Evolutionary conservation across 2,329 filamentous ascomycete genomes (phyloP).

Genomic region (Colletotrichum eremochloae): DNA sequence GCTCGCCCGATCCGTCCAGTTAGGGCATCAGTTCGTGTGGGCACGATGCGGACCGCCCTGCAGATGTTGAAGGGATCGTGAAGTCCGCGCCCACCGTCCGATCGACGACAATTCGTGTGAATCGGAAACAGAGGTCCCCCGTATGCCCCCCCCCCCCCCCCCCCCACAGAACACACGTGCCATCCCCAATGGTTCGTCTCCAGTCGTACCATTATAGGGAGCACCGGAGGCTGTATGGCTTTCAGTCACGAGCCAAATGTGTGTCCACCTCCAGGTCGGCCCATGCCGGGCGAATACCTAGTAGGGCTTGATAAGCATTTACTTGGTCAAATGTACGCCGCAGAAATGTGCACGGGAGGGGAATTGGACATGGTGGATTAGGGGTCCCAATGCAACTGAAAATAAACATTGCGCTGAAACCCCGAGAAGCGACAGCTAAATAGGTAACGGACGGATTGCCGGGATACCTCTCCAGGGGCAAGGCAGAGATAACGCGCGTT

Average conservation of each 20-base stretch:
- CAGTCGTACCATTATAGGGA: not conserved
- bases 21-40: constrained; percentile 23
- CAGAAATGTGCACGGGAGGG: not conserved
- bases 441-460: not conserved
- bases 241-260: not conserved
- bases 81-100: constrained; percentile 33
- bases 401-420: not conserved
- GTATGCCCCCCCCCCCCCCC: not conserved
- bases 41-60: constrained; percentile 36
- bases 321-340: not conserved
- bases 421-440: not conserved
- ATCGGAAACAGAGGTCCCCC: constrained; percentile 33
- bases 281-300: not conserved
- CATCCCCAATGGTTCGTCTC: not conserved
- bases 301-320: not conserved
- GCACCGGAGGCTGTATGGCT: not conserved
- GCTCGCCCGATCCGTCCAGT: constrained; percentile 34
- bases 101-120: constrained; percentile 28
- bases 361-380: not conserved
- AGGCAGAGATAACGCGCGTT: constrained; percentile 12
- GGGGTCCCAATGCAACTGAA: not conserved
- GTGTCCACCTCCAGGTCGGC: not conserved
- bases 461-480: not conserved
- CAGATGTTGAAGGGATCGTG: constrained; percentile 34
- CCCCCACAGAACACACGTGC: no score